Conservation (phyloP, 768 basidiomycete genomes). For the Russula dissimulans region DNA sequence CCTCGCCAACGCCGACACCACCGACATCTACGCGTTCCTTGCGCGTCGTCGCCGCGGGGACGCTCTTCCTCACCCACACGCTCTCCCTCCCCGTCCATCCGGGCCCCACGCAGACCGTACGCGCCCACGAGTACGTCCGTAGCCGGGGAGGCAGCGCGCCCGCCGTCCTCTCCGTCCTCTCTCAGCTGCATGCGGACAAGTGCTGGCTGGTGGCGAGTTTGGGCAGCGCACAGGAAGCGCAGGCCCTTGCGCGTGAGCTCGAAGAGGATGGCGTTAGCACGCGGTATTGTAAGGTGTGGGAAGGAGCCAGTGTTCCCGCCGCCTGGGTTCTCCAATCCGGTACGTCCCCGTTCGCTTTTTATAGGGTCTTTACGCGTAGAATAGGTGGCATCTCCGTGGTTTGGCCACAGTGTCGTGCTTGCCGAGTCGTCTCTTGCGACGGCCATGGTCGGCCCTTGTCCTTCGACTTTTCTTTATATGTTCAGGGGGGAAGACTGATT, state of each 20-base stretch:
- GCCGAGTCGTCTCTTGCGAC: no score
- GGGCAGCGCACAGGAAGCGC: slow-evolving; percentile 62
- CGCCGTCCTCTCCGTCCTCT: slow-evolving; percentile 57
- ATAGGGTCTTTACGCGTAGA: not conserved
- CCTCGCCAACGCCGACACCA: slow-evolving; percentile 10
- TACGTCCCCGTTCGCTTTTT: slow-evolving; percentile 24
- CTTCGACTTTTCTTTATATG: not conserved
- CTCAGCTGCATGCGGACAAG: slow-evolving; percentile 60
- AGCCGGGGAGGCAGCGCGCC: slow-evolving; percentile 66
- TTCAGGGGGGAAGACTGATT: not conserved
- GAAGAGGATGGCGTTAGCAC: slow-evolving; percentile 61
- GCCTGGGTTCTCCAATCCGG: slow-evolving; percentile 77
- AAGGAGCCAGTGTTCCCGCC: slow-evolving; percentile 60
- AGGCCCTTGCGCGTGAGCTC: slow-evolving; percentile 51
- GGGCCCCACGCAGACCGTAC: slow-evolving; percentile 43
- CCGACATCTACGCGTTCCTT: slow-evolving; percentile 31
- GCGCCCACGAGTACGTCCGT: slow-evolving; percentile 64
- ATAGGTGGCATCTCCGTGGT: not conserved
- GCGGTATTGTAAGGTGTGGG: slow-evolving; percentile 65
- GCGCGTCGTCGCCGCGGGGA: slow-evolving; percentile 71
- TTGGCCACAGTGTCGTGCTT: no score
- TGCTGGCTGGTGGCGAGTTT: slow-evolving; percentile 67
- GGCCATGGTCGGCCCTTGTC: no score
- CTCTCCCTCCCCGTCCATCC: slow-evolving; percentile 56
- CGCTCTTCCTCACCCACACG: slow-evolving; percentile 70